phyloP scores from a whole-genome alignment of 768 basidiomycete genomes.

The Suillus fuscotomentosus region DNA sequence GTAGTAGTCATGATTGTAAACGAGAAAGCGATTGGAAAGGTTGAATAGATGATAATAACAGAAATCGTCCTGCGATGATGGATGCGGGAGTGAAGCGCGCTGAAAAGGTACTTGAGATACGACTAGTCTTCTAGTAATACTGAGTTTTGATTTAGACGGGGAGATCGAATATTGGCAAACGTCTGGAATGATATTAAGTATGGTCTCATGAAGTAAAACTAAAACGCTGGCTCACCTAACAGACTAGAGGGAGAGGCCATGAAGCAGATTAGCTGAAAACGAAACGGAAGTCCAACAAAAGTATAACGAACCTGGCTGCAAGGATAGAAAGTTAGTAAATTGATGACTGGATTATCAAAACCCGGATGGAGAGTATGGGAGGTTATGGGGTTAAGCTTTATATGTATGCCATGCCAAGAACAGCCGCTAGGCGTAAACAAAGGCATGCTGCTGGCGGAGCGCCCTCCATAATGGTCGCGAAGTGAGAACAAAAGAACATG shows the following conservation, averaged over 20 bases:
- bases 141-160: conserved; percentile 26
- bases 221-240: conserved; percentile 17
- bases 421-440: conserved; percentile 9
- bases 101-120: conserved; percentile 25
- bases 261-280: conserved; percentile 13
- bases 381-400: conserved; percentile 19
- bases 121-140: conserved; percentile 5
- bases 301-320: conserved; percentile 28
- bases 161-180: conserved; percentile 19
- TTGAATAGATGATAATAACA: conserved; percentile 11
- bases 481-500: conserved; percentile 33
- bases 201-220: not conserved
- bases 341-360: conserved; percentile 35
- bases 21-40: conserved; percentile 4
- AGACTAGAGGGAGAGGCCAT: conserved; percentile 20
- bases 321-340: conserved; percentile 9
- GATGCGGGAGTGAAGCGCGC: conserved; percentile 23
- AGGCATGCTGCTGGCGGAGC: conserved; percentile 15
- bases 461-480: conserved; percentile 22
- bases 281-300: not conserved
- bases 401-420: conserved; percentile 13
- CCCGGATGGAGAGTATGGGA: conserved; percentile 21
- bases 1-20: conserved; percentile 29
- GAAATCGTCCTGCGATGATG: conserved; percentile 32
- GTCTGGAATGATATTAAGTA: conserved; percentile 6